Evolutionary conservation across 2,329 filamentous ascomycete genomes (phyloP).

Genomic region (Neoscytalidium dimidiatum): DNA sequence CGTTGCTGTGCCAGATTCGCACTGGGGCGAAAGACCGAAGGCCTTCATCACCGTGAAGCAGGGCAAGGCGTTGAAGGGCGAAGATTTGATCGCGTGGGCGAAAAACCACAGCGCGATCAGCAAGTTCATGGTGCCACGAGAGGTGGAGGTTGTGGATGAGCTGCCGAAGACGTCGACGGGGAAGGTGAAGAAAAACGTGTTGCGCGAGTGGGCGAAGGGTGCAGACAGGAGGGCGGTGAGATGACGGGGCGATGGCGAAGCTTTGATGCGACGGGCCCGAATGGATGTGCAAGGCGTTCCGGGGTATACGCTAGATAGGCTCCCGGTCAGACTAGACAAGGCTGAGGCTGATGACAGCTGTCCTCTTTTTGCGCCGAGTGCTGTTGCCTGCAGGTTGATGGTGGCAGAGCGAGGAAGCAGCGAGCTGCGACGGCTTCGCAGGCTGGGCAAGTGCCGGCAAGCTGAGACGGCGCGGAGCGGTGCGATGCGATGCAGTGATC

Average conservation of each 20-base stretch:
- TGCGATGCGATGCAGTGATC: conserved; percentile 5
- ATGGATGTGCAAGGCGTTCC: conserved; percentile 13
- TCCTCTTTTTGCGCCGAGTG: not conserved
- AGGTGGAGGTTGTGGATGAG: conserved; percentile 78
- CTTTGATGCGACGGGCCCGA: conserved; percentile 5
- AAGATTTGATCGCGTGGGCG: conserved; percentile 83
- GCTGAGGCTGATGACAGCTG: conserved; percentile 15
- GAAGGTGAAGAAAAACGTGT: conserved; percentile 92
- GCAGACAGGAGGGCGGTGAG: conserved; percentile 17
- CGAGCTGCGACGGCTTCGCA: not conserved
- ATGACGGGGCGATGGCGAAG: conserved; percentile 13
- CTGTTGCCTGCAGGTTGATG: not conserved
- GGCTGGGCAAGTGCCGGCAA: not conserved
- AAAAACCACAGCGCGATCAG: conserved; percentile 78
- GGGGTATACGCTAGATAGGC: conserved; percentile 15
- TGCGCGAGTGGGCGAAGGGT: conserved; percentile 81
- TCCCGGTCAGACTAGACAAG: conserved; percentile 18
- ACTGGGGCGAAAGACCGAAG: conserved; percentile 96
- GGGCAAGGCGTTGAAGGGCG: conserved; percentile 60
- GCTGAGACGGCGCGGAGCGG: not conserved
- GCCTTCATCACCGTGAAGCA: conserved; percentile 83
- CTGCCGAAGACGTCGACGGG: conserved; percentile 96
- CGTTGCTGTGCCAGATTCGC: conserved; percentile 80
- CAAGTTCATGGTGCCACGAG: conserved; percentile 80
- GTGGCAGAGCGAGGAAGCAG: not conserved